Evolutionary conservation across 2,329 filamentous ascomycete genomes (phyloP).

Genomic region (Cytospora schulzeri): DNA sequence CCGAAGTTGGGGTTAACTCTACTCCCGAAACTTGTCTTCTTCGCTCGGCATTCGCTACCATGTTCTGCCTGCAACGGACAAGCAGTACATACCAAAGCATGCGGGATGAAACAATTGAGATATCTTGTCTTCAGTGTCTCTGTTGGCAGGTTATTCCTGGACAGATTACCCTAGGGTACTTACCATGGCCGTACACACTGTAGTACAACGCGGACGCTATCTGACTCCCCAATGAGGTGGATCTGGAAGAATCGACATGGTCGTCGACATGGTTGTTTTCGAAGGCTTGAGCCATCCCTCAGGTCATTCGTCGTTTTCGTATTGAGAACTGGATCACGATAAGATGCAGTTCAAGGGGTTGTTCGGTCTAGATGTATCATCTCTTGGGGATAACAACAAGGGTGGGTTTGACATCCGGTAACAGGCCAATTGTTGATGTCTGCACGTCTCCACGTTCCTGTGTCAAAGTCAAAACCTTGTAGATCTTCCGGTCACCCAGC

Average conservation of each 20-base stretch:
- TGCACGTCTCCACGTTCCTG: slow-evolving; percentile 10
- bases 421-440: neutral
- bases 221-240: neutral
- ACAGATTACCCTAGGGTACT: too few species aligned
- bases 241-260: neutral
- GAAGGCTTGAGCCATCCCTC: neutral
- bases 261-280: too few species aligned
- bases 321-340: neutral
- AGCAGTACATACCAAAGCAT: neutral
- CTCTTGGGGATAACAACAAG: neutral
- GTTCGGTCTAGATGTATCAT: neutral
- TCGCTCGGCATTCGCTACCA: neutral
- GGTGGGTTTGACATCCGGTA: slow-evolving; percentile 17
- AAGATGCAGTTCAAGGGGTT: neutral
- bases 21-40: neutral
- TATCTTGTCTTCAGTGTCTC: neutral
- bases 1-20: neutral
- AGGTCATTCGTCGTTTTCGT: neutral
- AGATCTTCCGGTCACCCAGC: too few species aligned
- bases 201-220: neutral
- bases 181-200: too few species aligned
- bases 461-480: slow-evolving; percentile 24
- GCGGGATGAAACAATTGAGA: neutral
- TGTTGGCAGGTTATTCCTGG: neutral
- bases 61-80: neutral